phyloP scores from a whole-genome alignment of 2,329 filamentous ascomycete species.

The Calycina herbarum region DNA sequence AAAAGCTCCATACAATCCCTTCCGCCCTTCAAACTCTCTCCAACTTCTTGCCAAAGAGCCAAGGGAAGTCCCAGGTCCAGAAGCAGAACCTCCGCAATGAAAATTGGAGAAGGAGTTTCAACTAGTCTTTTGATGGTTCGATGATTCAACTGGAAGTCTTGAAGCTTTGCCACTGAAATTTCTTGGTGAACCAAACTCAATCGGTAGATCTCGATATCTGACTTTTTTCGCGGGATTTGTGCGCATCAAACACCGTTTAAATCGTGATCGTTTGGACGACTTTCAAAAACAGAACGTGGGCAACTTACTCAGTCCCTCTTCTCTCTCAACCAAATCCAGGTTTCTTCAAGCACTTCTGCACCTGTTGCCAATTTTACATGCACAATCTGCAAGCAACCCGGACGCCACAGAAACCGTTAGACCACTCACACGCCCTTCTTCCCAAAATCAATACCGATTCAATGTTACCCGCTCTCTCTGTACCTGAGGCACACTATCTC shows the following conservation, averaged over 20 bases:
- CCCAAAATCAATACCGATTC: not conserved
- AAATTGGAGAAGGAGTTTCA: conserved; percentile 2
- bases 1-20: not conserved
- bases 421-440: not conserved
- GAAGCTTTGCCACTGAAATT: not conserved
- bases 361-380: conserved; percentile 1
- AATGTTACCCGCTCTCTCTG: not conserved
- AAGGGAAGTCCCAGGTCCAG: too few species aligned
- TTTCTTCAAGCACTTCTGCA: not conserved
- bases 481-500: not conserved
- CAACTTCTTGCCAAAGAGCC: not conserved
- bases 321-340: not conserved
- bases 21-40: not conserved
- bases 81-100: too few species aligned
- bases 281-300: too few species aligned
- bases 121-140: not conserved
- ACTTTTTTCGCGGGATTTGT: not conserved
- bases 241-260: not conserved
- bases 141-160: not conserved
- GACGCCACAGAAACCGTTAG: not conserved
- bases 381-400: conserved; percentile 3
- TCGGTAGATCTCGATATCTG: not conserved
- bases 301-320: not conserved
- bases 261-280: not conserved
- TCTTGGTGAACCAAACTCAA: not conserved